A percentile compares a stretch with the other conserved stretches of the same genome.
Evolutionary conservation across 805 yeast genomes (phyloP).

Genomic region (Candida manassasensis): DNA sequence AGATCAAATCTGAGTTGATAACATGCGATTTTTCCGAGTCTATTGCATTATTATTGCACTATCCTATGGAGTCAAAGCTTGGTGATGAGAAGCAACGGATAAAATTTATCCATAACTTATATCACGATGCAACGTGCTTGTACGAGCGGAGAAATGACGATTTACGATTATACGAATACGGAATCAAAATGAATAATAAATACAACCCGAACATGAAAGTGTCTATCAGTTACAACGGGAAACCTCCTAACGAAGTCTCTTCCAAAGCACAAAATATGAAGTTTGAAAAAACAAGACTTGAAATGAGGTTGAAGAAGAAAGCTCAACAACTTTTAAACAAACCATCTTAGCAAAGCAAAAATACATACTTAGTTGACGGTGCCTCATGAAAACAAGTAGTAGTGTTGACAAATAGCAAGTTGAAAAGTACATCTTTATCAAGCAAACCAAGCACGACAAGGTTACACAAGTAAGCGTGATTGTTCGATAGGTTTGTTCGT

Average conservation of each 20-base stretch:
- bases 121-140: constrained; percentile 32
- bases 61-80: constrained; percentile 33
- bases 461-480: too few relatives aligned
- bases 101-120: constrained; percentile 22
- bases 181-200: constrained; percentile 35
- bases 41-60: constrained; percentile 44
- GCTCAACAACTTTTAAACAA: constrained; percentile 30
- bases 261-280: constrained; percentile 33
- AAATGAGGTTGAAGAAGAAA: constrained; percentile 43
- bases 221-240: constrained; percentile 20
- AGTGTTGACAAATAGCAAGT: too few relatives aligned
- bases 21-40: constrained; percentile 51
- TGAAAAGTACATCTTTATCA: too few relatives aligned
- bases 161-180: constrained; percentile 35
- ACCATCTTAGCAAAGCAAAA: too few relatives aligned
- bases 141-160: constrained; percentile 30
- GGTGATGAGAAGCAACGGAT: constrained; percentile 7
- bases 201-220: constrained; percentile 35
- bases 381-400: too few relatives aligned
- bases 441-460: too few relatives aligned
- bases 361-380: too few relatives aligned
- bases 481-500: too few relatives aligned
- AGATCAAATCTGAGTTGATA: constrained; percentile 40
- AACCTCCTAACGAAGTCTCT: constrained; percentile 10
- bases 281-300: constrained; percentile 43